Percentiles rank a stretch among this genome's conserved stretches.
Evolutionary conservation across 768 basidiomycete species (phyloP).

Genomic region (Pulveroboletus ravenelii): DNA sequence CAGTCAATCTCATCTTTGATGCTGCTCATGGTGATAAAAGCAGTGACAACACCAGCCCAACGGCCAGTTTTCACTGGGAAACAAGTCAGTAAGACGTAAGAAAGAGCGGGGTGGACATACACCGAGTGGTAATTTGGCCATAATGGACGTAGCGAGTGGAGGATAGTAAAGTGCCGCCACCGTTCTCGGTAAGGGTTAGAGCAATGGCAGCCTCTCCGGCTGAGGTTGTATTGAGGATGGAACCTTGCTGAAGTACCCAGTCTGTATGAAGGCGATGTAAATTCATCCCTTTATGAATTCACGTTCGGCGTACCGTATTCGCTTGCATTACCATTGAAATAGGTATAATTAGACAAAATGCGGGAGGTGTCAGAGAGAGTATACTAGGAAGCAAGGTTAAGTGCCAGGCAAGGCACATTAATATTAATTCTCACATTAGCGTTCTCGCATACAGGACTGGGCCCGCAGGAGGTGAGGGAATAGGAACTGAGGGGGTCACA

Average conservation of each 20-base stretch:
- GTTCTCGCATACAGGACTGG: conserved; percentile 67
- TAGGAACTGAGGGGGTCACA: conserved; percentile 76
- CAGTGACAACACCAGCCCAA: conserved; percentile 79
- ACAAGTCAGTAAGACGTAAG: not conserved
- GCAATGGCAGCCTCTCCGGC: conserved; percentile 58
- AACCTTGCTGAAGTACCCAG: conserved; percentile 68
- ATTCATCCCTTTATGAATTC: not conserved
- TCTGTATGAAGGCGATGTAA: conserved; percentile 36
- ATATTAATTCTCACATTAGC: conserved; percentile 41
- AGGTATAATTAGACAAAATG: conserved; percentile 59
- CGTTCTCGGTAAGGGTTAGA: conserved; percentile 60
- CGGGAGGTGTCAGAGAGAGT: conserved; percentile 62
- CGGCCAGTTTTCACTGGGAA: conserved; percentile 67
- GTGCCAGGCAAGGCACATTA: not conserved
- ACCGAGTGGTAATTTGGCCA: conserved; percentile 62
- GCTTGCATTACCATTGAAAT: conserved; percentile 71
- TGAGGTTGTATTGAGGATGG: conserved; percentile 57
- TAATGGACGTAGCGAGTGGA: conserved; percentile 82
- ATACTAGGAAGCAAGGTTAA: conserved; percentile 36
- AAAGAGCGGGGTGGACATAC: conserved; percentile 31
- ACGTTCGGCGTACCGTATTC: conserved; percentile 47
- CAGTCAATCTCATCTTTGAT: conserved; percentile 86
- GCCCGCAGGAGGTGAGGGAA: conserved; percentile 59
- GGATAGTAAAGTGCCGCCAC: conserved; percentile 74
- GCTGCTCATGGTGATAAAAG: conserved; percentile 81